A percentile compares a stretch with the other conserved stretches of the same genome.
Conservation (phyloP, 1,284 basidiomycete species). For the Boletus mariae region DNA sequence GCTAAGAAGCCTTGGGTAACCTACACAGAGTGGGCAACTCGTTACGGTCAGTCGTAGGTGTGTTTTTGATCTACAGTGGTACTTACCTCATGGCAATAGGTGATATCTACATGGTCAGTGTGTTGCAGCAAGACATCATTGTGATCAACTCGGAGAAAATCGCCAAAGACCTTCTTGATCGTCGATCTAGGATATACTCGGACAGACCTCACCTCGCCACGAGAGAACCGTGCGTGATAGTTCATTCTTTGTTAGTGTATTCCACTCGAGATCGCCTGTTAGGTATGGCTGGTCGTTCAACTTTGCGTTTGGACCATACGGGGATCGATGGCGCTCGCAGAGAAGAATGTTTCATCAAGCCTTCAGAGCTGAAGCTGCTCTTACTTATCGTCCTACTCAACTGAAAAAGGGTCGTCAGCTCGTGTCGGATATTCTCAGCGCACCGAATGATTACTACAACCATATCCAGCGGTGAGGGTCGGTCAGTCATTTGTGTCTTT, state of each 20-base stretch:
- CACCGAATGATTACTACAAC: not conserved
- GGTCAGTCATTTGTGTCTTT: not conserved
- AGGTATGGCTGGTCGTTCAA: constrained; percentile 28
- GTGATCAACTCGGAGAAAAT: constrained; percentile 23
- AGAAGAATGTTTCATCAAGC: constrained; percentile 28
- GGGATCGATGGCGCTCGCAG: constrained; percentile 23
- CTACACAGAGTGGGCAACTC: constrained; percentile 11
- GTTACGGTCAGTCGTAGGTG: constrained; percentile 14
- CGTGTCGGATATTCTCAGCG: not conserved
- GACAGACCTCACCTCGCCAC: constrained; percentile 27
- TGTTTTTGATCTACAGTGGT: not conserved
- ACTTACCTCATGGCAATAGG: constrained; percentile 13
- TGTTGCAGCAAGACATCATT: constrained; percentile 24
- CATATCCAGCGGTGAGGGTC: constrained; percentile 4
- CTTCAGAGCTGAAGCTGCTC: constrained; percentile 22
- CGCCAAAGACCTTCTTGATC: constrained; percentile 26
- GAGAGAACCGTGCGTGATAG: constrained; percentile 16
- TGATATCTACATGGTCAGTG: constrained; percentile 19
- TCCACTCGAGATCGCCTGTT: constrained; percentile 1
- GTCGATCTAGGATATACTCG: constrained; percentile 25
- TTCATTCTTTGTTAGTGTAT: not conserved
- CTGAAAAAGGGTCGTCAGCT: constrained; percentile 14
- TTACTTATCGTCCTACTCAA: constrained; percentile 19
- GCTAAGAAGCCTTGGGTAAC: constrained; percentile 12
- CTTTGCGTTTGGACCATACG: constrained; percentile 19